Conservation (phyloP, 768 basidiomycete genomes). For the Auricularia sp. region DNA sequence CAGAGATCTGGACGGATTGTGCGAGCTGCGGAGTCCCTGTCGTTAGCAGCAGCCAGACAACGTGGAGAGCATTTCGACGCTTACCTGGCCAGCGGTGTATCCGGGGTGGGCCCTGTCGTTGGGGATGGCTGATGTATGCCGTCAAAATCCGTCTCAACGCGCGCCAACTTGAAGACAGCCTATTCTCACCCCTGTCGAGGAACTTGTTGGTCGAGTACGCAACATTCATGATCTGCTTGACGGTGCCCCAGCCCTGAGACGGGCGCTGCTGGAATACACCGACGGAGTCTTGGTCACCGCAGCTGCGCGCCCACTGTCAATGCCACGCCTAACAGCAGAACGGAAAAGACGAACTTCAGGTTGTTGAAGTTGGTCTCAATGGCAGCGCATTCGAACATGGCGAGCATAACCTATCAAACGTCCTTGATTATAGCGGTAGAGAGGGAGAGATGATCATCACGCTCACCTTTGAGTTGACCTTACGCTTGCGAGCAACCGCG, state of each 20-base stretch:
- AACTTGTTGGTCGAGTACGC: not conserved
- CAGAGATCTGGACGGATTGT: not conserved
- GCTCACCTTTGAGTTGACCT: not conserved
- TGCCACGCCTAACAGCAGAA: not conserved
- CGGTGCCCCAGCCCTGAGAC: not conserved
- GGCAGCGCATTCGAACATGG: not conserved
- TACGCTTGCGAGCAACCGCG: not conserved
- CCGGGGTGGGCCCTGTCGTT: not conserved
- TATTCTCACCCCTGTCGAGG: not conserved
- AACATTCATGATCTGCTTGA: not conserved
- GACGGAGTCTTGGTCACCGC: not conserved
- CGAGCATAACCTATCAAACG: not conserved
- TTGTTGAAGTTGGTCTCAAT: not conserved
- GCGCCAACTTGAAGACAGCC: too few species aligned
- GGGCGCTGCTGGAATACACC: conserved; percentile 2
- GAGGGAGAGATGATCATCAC: not conserved
- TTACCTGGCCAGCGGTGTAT: not conserved
- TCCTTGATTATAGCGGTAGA: not conserved
- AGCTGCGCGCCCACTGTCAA: not conserved
- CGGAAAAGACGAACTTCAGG: not conserved
- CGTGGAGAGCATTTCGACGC: not conserved
- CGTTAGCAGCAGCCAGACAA: not conserved
- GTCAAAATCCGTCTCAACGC: not conserved
- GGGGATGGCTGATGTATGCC: not conserved
- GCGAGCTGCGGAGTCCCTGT: not conserved